Percentiles rank a stretch among this genome's conserved stretches.
Evolutionary conservation across 164 flowering plant genomes (phyloP).

Genomic region (Protea cynaroides): DNA sequence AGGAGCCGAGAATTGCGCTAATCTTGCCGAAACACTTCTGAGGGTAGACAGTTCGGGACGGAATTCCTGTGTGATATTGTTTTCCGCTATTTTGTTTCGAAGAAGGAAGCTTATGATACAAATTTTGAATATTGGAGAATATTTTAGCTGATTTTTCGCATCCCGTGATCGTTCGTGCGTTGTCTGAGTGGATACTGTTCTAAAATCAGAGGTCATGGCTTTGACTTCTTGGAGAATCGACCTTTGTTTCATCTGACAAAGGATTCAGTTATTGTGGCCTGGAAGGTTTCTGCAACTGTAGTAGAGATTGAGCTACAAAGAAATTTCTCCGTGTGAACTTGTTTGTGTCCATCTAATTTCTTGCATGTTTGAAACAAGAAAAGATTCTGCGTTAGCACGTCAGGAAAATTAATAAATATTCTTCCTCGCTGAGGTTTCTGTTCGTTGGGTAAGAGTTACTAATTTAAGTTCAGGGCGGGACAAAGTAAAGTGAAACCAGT

Average conservation of each 20-base stretch:
- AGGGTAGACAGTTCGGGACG: neutral
- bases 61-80: neutral
- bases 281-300: neutral
- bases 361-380: neutral
- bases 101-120: neutral
- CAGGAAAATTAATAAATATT: neutral
- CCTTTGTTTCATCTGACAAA: neutral
- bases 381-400: neutral
- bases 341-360: neutral
- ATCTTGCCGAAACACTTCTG: neutral
- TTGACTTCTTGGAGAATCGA: neutral
- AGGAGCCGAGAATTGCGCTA: neutral
- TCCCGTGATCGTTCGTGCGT: too few species aligned
- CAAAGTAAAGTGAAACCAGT: neutral
- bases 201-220: neutral
- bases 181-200: neutral
- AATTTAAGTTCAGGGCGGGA: neutral
- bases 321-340: neutral
- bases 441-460: too few species aligned
- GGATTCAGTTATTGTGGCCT: neutral
- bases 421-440: neutral
- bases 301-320: neutral
- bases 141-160: neutral
- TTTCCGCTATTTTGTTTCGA: neutral
- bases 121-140: neutral